Evolutionary conservation across 371 early-diverging fungal species (phyloP), one percentile per base, ranked within the genome.

Genomic region (Apophysomyces variabilis): DNA sequence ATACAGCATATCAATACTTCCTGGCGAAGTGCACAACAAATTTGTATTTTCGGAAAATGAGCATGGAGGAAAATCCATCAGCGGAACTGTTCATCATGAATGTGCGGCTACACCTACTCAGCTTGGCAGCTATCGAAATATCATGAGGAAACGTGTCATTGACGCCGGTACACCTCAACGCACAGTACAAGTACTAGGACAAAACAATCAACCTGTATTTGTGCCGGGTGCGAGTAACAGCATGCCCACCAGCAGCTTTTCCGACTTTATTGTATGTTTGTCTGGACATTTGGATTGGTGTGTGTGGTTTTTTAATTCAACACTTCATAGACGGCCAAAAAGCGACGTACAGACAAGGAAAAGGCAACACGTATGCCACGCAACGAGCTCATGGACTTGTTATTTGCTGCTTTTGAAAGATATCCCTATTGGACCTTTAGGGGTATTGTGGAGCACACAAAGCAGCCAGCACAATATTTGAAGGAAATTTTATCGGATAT

Each of bases 341-440:
- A 71, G 50, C 72, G 59, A 37, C 71, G 73, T 50, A 71, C 75
- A 7, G 80, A 82, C 66, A 76, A 91, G 64, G 81, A 87, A 70
- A 92, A 92, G 70, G 87, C 89, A 38, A 93, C 94, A 4, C 89
- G 96, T 59, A 86, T 96, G 88, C 92, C 94, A 38, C 79, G 88
- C 66, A 87, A 92, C 76, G 92, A 93, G 46, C 87, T 97, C 57
- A 87, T 93, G 85, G 91, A 93, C 72, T 66, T 92, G 62, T 67
- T 97, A 45, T 96, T 97, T 79, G 75, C 76, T 50, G 89, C 89
- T 13, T 97, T 95, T 76, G 90, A 92, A 62, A 82, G 86, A 67
- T 88, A 85, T 61, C 86, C 87, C n/a, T 93, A 95, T 71, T 95
- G 92, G 91, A 86, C 87, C 16, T 89, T 96, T 72, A 94, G 92